phyloP scores from a whole-genome alignment of 176 grass and related monocot genomes.

The Musa troglodytarum region DNA sequence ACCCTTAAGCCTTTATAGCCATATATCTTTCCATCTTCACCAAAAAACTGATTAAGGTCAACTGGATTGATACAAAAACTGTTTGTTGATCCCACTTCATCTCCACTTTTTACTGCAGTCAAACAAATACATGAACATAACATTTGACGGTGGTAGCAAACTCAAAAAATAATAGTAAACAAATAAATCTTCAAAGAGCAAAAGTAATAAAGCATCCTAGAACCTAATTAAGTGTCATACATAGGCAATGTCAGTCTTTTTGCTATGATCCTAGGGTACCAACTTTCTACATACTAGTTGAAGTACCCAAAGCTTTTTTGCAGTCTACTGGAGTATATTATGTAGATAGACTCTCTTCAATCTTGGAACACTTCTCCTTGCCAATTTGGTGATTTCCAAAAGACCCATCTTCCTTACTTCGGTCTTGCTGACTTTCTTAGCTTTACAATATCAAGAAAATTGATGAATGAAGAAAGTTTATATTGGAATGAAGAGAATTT shows the following conservation, averaged over 20 bases:
- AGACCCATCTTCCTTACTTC: not conserved
- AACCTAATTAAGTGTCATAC: not conserved
- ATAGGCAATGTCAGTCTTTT: not conserved
- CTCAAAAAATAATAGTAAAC: not conserved
- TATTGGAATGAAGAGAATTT: no score
- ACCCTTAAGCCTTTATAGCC: slow-evolving; percentile 86
- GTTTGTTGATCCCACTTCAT: slow-evolving; percentile 37
- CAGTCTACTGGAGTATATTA: not conserved
- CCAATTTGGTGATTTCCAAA: not conserved
- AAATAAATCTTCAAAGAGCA: not conserved
- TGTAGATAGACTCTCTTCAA: not conserved
- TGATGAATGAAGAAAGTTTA: not conserved
- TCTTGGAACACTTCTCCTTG: not conserved
- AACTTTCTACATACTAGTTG: not conserved
- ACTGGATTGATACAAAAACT: slow-evolving; percentile 45
- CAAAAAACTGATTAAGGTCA: slow-evolving; percentile 85
- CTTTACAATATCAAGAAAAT: not conserved
- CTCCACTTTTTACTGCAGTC: slow-evolving; percentile 44
- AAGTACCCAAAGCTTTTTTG: not conserved
- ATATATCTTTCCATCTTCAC: slow-evolving; percentile 92
- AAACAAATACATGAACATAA: not conserved
- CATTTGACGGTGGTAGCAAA: not conserved
- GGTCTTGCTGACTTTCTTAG: not conserved
- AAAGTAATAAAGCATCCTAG: not conserved
- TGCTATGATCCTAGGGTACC: not conserved